phyloP scores from a whole-genome alignment of 2,329 filamentous ascomycete species.

The Colletotrichum chlorophyti region DNA sequence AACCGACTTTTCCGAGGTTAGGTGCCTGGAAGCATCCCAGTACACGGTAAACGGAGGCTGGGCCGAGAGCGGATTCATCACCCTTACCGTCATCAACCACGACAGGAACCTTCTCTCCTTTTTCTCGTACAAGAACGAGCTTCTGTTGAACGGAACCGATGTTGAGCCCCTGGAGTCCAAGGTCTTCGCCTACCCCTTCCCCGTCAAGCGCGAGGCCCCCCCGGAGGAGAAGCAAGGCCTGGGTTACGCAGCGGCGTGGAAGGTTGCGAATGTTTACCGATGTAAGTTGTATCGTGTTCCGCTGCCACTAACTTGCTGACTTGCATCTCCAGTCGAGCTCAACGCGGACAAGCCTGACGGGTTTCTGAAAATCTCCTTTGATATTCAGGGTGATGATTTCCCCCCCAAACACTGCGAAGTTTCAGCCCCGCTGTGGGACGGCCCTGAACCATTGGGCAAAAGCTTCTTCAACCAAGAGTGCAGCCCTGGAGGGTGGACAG shows the following conservation, averaged over 20 bases:
- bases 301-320: not conserved
- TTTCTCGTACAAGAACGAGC: not conserved
- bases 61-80: not conserved
- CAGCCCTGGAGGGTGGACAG: constrained; percentile 32
- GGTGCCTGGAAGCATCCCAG: not conserved
- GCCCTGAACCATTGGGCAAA: constrained; percentile 27
- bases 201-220: not conserved
- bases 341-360: not conserved
- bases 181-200: not conserved
- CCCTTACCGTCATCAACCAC: not conserved
- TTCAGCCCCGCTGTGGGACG: constrained; percentile 3
- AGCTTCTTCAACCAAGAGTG: constrained; percentile 36
- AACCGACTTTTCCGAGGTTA: not conserved
- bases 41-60: constrained; percentile 21
- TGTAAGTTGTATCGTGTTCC: constrained; percentile 3
- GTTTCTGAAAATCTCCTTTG: not conserved
- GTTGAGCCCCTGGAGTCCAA: not conserved
- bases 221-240: not conserved
- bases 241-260: constrained; percentile 18
- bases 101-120: not conserved
- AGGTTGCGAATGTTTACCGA: constrained; percentile 15
- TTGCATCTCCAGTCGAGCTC: not conserved
- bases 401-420: constrained; percentile 30
- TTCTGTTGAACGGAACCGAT: not conserved
- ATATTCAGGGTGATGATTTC: not conserved